Evolutionary conservation across 2,329 filamentous ascomycete species (phyloP), one percentile per base, ranked within the genome.

Genomic region (Tolypocladium amazonense): DNA sequence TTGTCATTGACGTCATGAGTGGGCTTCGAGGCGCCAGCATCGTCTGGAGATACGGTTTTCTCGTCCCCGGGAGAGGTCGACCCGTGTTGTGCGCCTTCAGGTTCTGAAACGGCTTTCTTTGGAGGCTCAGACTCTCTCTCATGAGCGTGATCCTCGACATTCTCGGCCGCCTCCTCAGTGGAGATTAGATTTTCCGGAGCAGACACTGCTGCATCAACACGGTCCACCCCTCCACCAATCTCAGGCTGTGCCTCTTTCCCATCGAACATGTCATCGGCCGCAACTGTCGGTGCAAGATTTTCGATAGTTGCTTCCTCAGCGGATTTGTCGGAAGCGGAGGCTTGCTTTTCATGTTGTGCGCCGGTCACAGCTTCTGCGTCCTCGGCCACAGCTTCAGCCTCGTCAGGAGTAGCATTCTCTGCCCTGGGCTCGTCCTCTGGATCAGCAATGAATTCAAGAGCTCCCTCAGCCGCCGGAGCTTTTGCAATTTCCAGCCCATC

Each of bases 151-250:
- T 33, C 25, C 38, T 50, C n/a, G 14, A 41, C 14, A 23, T 50
- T 18, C 41, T 54, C 53, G 30, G 45, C 38, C 33, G 50, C 52
- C 25, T 59, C 56, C 39, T 61, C 27, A 37, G 37, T 30, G n/a
- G 53, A 12, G 2, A 41, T 45, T 27, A 60, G 20, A 58, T 64
- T 62, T 58, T 68, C 64, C n/a, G 64, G 61, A 59, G 67, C 63
- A 62, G 65, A 11, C 12, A 7, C 3, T n/a, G 27, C 27, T 12
- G 50, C 27, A 35, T 53, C 50, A 5, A 4, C 8, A 6, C 18
- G n/a, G 27, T 20, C 18, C 14, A 14, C 4, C 4, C 20, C 27
- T 9, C 62, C 59, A 57, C 60, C 60, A 61, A 60, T 56, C 55
- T 61, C 57, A 12, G 62, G 43, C 18, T 57, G 33, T 12, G 37